Evolutionary conservation across 1,139 yeast species (phyloP), one percentile per base, ranked within the genome.

Genomic region (Hansenula sp.): DNA sequence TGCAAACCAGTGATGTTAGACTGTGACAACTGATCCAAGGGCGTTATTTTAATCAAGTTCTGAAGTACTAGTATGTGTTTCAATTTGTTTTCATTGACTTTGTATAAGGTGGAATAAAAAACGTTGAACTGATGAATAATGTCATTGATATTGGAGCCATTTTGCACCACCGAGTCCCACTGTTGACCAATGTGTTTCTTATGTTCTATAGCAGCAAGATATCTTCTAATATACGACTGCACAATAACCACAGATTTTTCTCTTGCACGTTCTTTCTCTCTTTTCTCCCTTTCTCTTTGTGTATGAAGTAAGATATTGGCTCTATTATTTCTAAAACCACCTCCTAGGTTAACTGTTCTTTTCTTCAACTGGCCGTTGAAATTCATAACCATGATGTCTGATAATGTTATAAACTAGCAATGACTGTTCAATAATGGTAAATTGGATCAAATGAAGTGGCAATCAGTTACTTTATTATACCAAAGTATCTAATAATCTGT

Each of bases 271-370:
- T 65, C 70, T 36, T 64, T 60, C 45, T 86, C 89, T 44, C 97
- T 69, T 44, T 73, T 73, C 45, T 71, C 73, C 28, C 97, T 69
- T 47, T 86, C 90, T 32, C 65, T 64, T 50, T 77, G 76, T 5
- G 95, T 79, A 46, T 73, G 77, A 46, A 75, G 77, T 18, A 90
- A 63, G 44, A 78, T 65, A 5, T 72, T 65, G 32, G 60, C 58
- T 41, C 69, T 57, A 48, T 56, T 54, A 45, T 59, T 55, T 37
- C 56, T 50, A 37, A 62, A 57, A 37, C 84, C 83, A 43, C 84
- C 84, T 4, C 96, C 94, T 36, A 89, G 68, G 57, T 90, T 89
- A 48, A 90, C 82, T 31, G 73, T 75, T 43, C 96, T 67, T 48
- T 76, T 73, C 50, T 69, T 71, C 10, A 71, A 72, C 43, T 74